These are phyloP conservation scores for Bisporella sp. DNA, from an alignment of 2,329 filamentous ascomycete genomes.

Conservation along the genomic window DNA sequence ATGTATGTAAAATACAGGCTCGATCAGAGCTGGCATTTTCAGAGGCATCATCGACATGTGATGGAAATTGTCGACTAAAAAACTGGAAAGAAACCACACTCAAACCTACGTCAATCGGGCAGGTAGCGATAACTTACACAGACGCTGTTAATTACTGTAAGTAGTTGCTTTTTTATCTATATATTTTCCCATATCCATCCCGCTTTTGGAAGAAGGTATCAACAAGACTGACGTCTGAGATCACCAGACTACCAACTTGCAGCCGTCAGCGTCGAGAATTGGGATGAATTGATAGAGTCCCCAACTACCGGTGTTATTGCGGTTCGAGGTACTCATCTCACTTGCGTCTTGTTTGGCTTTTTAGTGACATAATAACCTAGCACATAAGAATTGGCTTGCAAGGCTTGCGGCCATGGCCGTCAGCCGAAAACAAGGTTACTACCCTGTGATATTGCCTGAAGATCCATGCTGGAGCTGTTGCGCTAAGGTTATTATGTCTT, in stretches of 20 bases:
- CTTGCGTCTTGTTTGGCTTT: too few relatives aligned
- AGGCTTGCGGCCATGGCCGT: constrained; percentile 11
- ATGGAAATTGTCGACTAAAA: background rate
- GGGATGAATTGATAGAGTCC: constrained; percentile 5
- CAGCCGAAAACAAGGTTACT: constrained; percentile 7
- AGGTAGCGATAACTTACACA: background rate
- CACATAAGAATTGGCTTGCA: constrained; percentile 5
- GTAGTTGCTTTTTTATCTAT: background rate
- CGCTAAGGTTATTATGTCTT: too few relatives aligned
- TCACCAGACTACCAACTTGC: too few relatives aligned
- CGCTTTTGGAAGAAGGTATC: too few relatives aligned
- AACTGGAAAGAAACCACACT: background rate
- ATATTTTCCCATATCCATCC: background rate
- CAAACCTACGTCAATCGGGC: background rate
- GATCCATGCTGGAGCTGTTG: constrained; percentile 2
- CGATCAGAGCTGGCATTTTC: background rate
- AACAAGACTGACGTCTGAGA: too few relatives aligned
- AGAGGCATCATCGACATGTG: background rate
- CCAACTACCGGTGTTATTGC: background rate
- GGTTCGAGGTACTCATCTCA: background rate
- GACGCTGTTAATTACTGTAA: background rate
- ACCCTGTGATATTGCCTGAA: background rate
- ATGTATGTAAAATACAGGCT: background rate
- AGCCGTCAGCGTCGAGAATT: background rate
- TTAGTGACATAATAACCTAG: background rate